Evolutionary conservation across 1,284 basidiomycete species (phyloP), one percentile per base, ranked within the genome.

Genomic region (Rugosomyces carneus): DNA sequence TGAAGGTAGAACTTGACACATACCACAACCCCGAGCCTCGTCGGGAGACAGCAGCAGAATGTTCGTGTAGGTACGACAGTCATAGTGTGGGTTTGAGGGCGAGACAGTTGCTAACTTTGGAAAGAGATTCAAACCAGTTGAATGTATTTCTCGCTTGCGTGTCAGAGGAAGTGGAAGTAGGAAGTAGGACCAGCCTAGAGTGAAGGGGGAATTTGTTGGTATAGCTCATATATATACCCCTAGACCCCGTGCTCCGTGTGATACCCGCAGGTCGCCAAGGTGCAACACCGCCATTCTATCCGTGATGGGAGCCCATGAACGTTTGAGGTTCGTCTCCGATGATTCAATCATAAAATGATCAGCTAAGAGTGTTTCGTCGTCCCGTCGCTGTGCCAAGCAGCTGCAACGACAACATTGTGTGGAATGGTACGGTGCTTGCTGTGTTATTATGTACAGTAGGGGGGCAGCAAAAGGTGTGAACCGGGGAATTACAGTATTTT

Each of bases 11-110:
- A 34, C 7, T 24, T 13, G 34, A 44, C 3, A 59, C 70, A 51
- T 49, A 72, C 70, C 37, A 73, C 59, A 40, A 69, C 69, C 40
- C 71, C 72, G 34, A 65, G 65, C 53, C 72, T 60, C 26, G 69
- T 68, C n/a, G 72, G 70, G 44, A 71, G 62, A 57, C 71, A 72
- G 60, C 68, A 71, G 53, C 69, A 70, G 55, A 71, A 72, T 26
- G 61, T 72, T 49, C 69, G 65, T 42, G 66, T 65, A 24, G 49
- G 51, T 48, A 68, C 61, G 50, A 60, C 59, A 23, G 57, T 56
- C 53, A 61, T 61, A 53, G 49, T 55, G 43, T 36, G 49, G 48
- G 44, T 41, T 52, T 48, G 37, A 36, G 43, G 46, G 35, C 44
- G 37, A 46, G 48, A 38, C 53, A 44, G 44, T 55, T 57, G 32